Percentiles rank a stretch among this genome's conserved stretches.
phyloP scores from a whole-genome alignment of 2,329 filamentous ascomycete species.

The Drechslerella stenobrocha region DNA sequence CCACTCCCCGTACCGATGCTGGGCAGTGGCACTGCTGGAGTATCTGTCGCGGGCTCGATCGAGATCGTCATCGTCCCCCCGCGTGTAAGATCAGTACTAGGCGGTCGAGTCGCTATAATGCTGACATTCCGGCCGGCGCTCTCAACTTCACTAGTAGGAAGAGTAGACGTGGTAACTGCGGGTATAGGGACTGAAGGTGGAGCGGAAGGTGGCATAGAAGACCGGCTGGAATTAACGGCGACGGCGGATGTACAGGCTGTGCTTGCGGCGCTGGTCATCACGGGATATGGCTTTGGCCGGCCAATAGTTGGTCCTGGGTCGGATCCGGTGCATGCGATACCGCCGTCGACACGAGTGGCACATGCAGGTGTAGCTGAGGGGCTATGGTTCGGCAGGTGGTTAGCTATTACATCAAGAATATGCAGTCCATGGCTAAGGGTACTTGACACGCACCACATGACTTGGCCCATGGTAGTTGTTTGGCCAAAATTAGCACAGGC shows the following conservation, averaged over 20 bases:
- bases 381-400: not conserved
- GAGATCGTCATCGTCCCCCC: constrained; percentile 5
- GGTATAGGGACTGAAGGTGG: too few relatives aligned
- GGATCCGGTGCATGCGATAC: constrained; percentile 21
- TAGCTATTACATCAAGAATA: too few relatives aligned
- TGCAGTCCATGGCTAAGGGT: too few relatives aligned
- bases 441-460: constrained; percentile 29
- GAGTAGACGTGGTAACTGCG: not conserved
- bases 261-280: too few relatives aligned
- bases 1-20: too few relatives aligned
- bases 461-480: not conserved
- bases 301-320: constrained; percentile 1
- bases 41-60: constrained; percentile 7
- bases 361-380: constrained; percentile 27
- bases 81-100: too few relatives aligned
- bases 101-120: not conserved
- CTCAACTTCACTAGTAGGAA: not conserved
- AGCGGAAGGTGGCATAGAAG: too few relatives aligned
- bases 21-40: not conserved
- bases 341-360: constrained; percentile 25
- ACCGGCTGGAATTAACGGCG: too few relatives aligned
- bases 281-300: too few relatives aligned
- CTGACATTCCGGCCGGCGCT: not conserved
- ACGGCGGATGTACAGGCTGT: too few relatives aligned
- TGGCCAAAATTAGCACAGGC: constrained; percentile 20